These are phyloP conservation scores for Akanthomyces muscarius DNA, from an alignment of 2,329 filamentous ascomycete genomes.

Conservation along the genomic window DNA sequence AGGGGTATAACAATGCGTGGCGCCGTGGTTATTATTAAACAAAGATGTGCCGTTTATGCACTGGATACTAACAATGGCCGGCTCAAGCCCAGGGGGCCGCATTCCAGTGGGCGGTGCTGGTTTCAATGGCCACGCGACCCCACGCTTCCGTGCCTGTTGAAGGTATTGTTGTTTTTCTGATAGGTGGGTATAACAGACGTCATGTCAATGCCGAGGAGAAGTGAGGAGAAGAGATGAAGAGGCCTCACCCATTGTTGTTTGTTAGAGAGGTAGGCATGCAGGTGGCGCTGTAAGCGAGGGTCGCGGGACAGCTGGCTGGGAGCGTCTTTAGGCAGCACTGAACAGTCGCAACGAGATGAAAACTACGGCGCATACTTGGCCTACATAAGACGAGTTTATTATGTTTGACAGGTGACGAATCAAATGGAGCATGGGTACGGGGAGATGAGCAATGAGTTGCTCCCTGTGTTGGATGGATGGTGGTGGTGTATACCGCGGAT, in stretches of 20 bases:
- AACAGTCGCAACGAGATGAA: not conserved
- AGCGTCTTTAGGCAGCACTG: not conserved
- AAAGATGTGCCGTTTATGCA: conserved; percentile 3
- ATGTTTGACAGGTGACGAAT: not conserved
- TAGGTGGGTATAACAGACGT: not conserved
- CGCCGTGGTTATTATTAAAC: not conserved
- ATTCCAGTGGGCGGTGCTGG: not conserved
- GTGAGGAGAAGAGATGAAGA: not conserved
- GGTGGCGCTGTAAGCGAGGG: not conserved
- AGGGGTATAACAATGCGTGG: not conserved
- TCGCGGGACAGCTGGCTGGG: not conserved
- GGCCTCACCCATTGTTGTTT: not conserved
- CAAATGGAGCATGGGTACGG: not conserved
- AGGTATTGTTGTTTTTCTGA: not conserved
- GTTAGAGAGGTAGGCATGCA: not conserved
- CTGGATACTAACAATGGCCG: not conserved
- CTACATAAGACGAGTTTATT: not conserved
- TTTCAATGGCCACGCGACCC: conserved; percentile 10
- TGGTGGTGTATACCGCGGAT: not conserved
- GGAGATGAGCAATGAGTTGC: not conserved
- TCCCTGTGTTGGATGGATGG: not conserved
- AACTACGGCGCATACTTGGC: not conserved
- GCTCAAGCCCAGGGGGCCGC: not conserved
- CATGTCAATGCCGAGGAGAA: not conserved
- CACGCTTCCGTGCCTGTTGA: not conserved